A percentile compares a stretch with the other conserved stretches of the same genome.
These are phyloP conservation scores for Corylus avellana DNA, from an alignment of 306 rosid genomes.

Conservation along the genomic window DNA sequence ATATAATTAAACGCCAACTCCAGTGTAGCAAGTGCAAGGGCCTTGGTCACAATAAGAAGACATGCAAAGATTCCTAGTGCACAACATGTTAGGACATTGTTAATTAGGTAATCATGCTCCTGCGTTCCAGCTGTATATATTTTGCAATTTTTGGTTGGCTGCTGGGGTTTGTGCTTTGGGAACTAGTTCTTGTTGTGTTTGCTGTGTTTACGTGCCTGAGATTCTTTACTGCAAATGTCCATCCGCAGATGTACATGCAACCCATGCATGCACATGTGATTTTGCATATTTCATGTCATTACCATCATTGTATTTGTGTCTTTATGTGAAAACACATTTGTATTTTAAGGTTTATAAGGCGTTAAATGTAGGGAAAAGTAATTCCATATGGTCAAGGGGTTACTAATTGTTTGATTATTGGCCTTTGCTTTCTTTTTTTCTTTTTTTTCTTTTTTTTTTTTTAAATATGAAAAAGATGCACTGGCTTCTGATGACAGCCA, in stretches of 20 bases:
- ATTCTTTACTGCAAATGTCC: background rate
- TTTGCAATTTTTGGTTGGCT: constrained; percentile 12
- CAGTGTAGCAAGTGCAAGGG: constrained; percentile 98
- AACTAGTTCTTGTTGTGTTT: background rate
- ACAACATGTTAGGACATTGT: constrained; percentile 24
- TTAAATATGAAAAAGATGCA: background rate
- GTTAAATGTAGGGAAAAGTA: background rate
- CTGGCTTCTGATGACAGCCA: background rate
- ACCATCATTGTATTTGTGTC: background rate
- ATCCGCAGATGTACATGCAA: background rate
- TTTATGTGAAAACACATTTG: background rate
- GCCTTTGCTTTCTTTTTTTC: too few relatives aligned
- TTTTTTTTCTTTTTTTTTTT: too few relatives aligned
- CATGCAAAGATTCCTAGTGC: constrained; percentile 61
- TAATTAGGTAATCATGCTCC: constrained; percentile 26
- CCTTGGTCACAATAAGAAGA: constrained; percentile 96
- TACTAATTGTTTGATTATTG: too few relatives aligned
- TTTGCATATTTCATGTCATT: background rate
- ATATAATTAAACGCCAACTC: constrained; percentile 83
- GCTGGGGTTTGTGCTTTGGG: constrained; percentile 3
- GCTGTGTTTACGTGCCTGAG: background rate
- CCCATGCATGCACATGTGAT: background rate
- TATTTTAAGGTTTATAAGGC: background rate
- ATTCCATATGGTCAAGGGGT: background rate
- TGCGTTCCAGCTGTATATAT: background rate